Evolutionary conservation across 192 early-diverging fungal species (phyloP).

Genomic region (Podila verticillata): DNA sequence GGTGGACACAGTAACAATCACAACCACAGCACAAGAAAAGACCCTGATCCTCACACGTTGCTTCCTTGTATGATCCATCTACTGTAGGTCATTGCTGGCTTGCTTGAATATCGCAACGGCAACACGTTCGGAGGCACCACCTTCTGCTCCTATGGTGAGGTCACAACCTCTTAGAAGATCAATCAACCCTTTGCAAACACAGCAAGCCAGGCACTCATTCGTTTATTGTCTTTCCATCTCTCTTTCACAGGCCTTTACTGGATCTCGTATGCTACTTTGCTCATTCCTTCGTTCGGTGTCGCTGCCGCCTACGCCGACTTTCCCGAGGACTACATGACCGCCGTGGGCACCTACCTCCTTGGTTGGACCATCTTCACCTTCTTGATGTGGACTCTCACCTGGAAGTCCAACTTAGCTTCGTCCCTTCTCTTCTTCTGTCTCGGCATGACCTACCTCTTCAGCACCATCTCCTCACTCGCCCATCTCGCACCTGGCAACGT

Average conservation of each 20-base stretch:
- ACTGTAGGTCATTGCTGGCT: constrained; percentile 32
- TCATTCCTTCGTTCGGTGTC: constrained; percentile 63
- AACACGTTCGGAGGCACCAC: constrained; percentile 46
- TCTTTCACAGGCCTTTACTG: constrained; percentile 56
- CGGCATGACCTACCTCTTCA: constrained; percentile 54
- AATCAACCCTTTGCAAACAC: neutral
- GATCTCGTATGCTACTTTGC: constrained; percentile 60
- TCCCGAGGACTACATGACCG: constrained; percentile 52
- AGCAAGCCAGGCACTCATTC: no score
- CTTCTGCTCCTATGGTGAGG: constrained; percentile 37
- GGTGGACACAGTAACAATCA: no score
- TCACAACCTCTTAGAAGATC: no score
- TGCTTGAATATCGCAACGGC: constrained; percentile 37
- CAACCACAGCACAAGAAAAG: no score
- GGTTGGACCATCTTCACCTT: constrained; percentile 64
- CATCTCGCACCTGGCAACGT: constrained; percentile 53
- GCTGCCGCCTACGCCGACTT: constrained; percentile 42
- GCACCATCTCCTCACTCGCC: constrained; percentile 50
- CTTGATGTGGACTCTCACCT: constrained; percentile 59
- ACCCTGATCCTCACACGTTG: neutral
- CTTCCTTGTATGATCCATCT: neutral
- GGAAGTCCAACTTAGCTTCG: constrained; percentile 57
- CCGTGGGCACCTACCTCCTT: constrained; percentile 57
- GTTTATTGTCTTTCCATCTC: no score
- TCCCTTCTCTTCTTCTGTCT: constrained; percentile 54